A percentile compares a stretch with the other conserved stretches of the same genome.
phyloP scores from a whole-genome alignment of 768 basidiomycete genomes.

The Lactarius psammicola region DNA sequence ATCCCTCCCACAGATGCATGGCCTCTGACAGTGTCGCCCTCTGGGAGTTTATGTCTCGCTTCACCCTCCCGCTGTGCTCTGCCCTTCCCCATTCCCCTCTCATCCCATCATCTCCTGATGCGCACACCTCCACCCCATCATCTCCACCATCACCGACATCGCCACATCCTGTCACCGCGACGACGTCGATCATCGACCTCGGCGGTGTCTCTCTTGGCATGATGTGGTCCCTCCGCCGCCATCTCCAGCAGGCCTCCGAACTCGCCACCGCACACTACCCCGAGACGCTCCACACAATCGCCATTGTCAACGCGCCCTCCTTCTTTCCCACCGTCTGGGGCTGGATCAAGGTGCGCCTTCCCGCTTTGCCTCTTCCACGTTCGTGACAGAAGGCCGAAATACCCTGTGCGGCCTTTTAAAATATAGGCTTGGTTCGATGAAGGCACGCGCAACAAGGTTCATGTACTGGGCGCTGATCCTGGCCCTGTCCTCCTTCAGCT shows the following conservation, averaged over 20 bases:
- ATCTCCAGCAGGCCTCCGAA: slow-evolving; percentile 71
- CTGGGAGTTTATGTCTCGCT: slow-evolving; percentile 65
- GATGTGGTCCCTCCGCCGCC: slow-evolving; percentile 68
- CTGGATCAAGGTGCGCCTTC: slow-evolving; percentile 65
- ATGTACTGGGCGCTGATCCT: slow-evolving; percentile 64
- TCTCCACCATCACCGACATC: slow-evolving; percentile 7
- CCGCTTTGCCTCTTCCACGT: not conserved
- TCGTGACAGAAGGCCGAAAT: not conserved
- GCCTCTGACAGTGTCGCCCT: slow-evolving; percentile 50
- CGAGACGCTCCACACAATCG: slow-evolving; percentile 67
- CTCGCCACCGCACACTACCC: slow-evolving; percentile 82
- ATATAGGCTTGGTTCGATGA: slow-evolving; percentile 75
- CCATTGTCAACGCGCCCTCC: slow-evolving; percentile 73
- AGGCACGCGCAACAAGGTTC: slow-evolving; percentile 73
- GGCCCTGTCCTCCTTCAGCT: slow-evolving; percentile 51
- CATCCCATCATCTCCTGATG: not conserved
- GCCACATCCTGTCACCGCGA: slow-evolving; percentile 56
- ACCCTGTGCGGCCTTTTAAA: not conserved
- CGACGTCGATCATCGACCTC: slow-evolving; percentile 74
- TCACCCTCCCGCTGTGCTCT: slow-evolving; percentile 62
- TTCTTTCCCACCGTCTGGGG: slow-evolving; percentile 85
- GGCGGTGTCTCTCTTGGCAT: slow-evolving; percentile 54
- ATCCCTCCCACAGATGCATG: not conserved
- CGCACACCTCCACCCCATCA: not conserved
- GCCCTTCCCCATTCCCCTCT: slow-evolving; percentile 51